phyloP scores from a whole-genome alignment of 208 protist species.

The Trypanosomatidae sp. region DNA sequence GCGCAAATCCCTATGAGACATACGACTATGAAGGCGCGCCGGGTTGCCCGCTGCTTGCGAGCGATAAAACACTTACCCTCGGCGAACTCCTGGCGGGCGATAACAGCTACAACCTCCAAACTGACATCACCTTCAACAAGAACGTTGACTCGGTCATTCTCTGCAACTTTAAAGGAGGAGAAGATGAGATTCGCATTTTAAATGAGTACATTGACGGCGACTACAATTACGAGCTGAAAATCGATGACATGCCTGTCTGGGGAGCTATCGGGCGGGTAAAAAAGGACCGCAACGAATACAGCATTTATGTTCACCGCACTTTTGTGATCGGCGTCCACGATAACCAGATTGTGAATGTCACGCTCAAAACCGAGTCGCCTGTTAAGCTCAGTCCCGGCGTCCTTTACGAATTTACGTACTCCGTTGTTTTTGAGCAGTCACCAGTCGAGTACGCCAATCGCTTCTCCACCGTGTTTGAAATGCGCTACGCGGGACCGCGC shows the following conservation, averaged over 20 bases:
- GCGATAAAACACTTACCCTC: conserved; percentile 44
- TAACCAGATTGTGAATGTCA: conserved; percentile 69
- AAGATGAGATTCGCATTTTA: conserved; percentile 18
- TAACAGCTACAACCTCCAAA: conserved; percentile 42
- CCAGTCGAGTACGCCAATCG: conserved; percentile 77
- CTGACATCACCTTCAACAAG: conserved; percentile 49
- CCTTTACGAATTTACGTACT: conserved; percentile 88
- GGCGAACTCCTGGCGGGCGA: conserved; percentile 84
- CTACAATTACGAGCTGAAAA: conserved; percentile 59
- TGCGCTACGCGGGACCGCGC: conserved; percentile 87
- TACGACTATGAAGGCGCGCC: conserved; percentile 90
- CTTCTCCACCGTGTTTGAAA: conserved; percentile 92
- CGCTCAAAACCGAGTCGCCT: conserved; percentile 37
- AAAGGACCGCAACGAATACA: background rate
- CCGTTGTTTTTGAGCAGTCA: conserved; percentile 65
- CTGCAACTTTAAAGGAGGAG: conserved; percentile 32
- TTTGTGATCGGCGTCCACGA: conserved; percentile 78
- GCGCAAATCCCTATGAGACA: conserved; percentile 93
- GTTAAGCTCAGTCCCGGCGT: conserved; percentile 19
- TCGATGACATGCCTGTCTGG: conserved; percentile 69
- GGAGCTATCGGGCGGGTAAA: conserved; percentile 33
- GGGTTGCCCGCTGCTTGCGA: conserved; percentile 53
- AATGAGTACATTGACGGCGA: conserved; percentile 27
- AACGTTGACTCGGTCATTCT: conserved; percentile 19
- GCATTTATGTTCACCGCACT: conserved; percentile 86